Base-by-base conservation (phyloP, 78 protist genomes). In the Emiliania huxleyi region DNA sequence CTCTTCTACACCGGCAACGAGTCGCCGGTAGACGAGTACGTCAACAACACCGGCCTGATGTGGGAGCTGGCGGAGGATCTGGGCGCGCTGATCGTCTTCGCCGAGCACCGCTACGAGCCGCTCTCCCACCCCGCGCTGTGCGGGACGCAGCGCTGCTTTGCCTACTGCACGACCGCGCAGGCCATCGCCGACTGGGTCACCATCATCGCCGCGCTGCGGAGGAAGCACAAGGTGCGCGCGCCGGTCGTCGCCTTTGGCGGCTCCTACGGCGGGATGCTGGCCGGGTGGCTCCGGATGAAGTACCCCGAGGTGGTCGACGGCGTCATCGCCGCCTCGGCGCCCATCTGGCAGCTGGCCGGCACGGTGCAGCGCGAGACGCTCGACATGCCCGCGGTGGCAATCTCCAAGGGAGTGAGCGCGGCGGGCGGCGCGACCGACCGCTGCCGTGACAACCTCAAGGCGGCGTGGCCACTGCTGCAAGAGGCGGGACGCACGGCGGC, bases 1-100 rank as follows among this genome's bases (percentile, higher is more conserved):
- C 92, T 96, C 37, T 96, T 96, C 93, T 98, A 97, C 94, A 92
- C 96, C 1, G 99, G 99, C 69, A 98, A 98, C 79, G 99, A 98
- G 90, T 97, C 96, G 23, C 95, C 95, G 43, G 94, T 98, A 2
- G 91, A 46, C 18, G 26, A 81, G 88, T 98, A 94, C 94, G 85
- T 88, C 56, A 92, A 95, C 52, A 95, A 96, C 94, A 93, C 98
- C 6, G 44, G 93, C 92, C 55, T 90, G 87, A 95, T 69, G 84
- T 96, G 38, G 97, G 94, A 92, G 49, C 4, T 4, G 69, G 91
- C 92, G 40, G 73, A 92, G 85, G 45, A 6, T 0, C 6, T 37
- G 73, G 93, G 22, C 96, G 79, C 92, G 69, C 23, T 37, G n/a
- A 2, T 93, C 56, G 85, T 93, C 43, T 85, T 85, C 43, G 91